Evolutionary conservation across 2,329 filamentous ascomycete species (phyloP).

Genomic region (Colletotrichum lindemuthianum): DNA sequence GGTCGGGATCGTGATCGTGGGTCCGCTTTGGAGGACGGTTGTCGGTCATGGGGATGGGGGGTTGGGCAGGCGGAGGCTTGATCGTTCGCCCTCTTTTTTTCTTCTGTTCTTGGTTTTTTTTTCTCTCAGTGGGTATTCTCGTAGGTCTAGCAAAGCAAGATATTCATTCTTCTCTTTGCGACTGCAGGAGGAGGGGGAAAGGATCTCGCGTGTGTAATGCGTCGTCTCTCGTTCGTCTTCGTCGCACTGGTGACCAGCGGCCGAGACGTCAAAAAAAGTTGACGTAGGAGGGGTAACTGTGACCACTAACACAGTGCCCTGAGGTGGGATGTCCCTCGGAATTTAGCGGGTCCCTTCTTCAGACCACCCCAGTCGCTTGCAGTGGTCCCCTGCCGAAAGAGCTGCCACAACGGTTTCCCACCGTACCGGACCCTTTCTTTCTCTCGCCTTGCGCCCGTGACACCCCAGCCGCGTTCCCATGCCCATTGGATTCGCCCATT

Average conservation of each 20-base stretch:
- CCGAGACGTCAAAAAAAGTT: conserved; percentile 22
- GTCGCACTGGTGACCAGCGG: conserved; percentile 17
- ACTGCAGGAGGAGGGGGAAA: background rate
- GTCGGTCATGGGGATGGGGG: conserved; percentile 25
- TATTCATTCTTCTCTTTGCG: too few species aligned
- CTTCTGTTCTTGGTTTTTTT: background rate
- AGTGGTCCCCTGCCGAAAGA: conserved; percentile 24
- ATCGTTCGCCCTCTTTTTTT: background rate
- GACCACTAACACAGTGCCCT: background rate
- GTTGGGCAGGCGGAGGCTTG: background rate
- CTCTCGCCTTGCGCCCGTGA: conserved; percentile 21
- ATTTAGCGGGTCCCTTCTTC: background rate
- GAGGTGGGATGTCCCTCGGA: conserved; percentile 29
- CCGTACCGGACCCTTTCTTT: conserved; percentile 28
- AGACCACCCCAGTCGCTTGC: background rate
- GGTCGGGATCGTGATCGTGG: conserved; percentile 24
- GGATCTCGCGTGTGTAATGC: background rate
- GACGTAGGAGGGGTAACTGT: conserved; percentile 35
- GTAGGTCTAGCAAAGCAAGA: too few species aligned
- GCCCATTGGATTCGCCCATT: too few species aligned
- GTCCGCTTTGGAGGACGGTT: conserved; percentile 25
- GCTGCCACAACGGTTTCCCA: conserved; percentile 32
- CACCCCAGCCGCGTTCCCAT: conserved; percentile 4
- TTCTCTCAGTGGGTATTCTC: background rate
- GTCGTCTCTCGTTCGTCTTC: conserved; percentile 3